Conservation (phyloP, 257 asterid species). For the Solanum chiquidenum region DNA sequence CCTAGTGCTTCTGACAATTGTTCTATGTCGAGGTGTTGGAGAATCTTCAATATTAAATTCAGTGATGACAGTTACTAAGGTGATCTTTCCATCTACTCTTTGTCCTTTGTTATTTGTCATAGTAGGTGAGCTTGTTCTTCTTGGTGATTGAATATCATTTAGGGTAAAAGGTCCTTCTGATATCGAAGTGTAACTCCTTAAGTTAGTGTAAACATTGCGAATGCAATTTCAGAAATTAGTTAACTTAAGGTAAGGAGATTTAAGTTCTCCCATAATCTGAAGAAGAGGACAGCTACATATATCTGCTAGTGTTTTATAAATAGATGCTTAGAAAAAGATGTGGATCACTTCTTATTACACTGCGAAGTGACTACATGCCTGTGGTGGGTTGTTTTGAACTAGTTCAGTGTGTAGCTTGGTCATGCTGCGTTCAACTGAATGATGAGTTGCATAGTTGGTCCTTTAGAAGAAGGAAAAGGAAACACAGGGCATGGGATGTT, state of each 20-base stretch:
- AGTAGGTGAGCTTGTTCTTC: background rate
- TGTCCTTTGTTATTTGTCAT: background rate
- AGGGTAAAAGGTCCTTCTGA: background rate
- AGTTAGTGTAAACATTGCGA: background rate
- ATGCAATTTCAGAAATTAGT: background rate
- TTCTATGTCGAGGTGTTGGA: conserved; percentile 90
- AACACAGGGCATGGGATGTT: background rate
- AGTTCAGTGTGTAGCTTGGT: background rate
- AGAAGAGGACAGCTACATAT: background rate
- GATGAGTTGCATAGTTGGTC: background rate
- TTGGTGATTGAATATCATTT: background rate
- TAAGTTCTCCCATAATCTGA: background rate
- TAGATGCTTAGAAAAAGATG: background rate
- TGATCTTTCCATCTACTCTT: conserved; percentile 11
- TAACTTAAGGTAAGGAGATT: background rate
- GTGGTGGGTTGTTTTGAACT: background rate
- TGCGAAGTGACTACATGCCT: background rate
- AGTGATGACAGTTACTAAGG: conserved; percentile 80
- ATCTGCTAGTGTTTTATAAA: background rate
- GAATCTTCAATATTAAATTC: conserved; percentile 81
- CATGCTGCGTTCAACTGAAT: background rate
- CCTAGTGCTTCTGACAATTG: conserved; percentile 52
- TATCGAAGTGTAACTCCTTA: background rate
- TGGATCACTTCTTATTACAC: background rate
- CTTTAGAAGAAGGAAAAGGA: background rate